phyloP scores from a whole-genome alignment of 2,329 filamentous ascomycete genomes.

The Pestalotiopsis sp. region DNA sequence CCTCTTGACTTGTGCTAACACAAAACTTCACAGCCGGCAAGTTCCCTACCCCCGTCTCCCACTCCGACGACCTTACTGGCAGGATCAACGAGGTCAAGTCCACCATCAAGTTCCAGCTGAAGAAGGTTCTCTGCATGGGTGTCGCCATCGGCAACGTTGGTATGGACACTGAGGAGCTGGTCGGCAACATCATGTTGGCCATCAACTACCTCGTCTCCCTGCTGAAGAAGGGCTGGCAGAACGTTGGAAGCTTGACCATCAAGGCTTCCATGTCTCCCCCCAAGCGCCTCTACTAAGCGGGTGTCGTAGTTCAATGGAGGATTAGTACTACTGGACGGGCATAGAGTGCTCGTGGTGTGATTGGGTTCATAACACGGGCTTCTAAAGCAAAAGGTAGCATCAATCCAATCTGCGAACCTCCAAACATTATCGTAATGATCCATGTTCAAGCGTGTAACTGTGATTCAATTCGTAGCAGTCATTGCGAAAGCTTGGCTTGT shows the following conservation, averaged over 20 bases:
- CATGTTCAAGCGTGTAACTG: background rate
- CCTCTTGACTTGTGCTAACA: background rate
- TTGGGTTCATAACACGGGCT: conserved; percentile 16
- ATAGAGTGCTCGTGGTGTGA: conserved; percentile 15
- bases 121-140: conserved; percentile 99
- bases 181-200: conserved; percentile 98
- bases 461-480: background rate
- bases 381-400: conserved; percentile 15
- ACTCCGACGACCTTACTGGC: conserved; percentile 87
- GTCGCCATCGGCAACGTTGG: conserved; percentile 98
- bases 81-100: conserved; percentile 99
- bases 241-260: conserved; percentile 99
- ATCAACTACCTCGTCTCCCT: conserved; percentile 99
- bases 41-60: conserved; percentile 98
- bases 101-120: conserved; percentile 99
- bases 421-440: background rate
- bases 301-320: conserved; percentile 21
- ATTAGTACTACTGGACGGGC: conserved; percentile 23
- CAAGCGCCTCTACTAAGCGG: conserved; percentile 88
- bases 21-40: conserved; percentile 74
- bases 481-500: too few relatives aligned
- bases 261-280: conserved; percentile 99
- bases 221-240: conserved; percentile 99
- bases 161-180: conserved; percentile 94
- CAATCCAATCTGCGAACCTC: conserved; percentile 29